Percentiles rank a stretch among this genome's conserved stretches.
Conservation (phyloP, 2,329 filamentous ascomycete species). For the Didymella pinodella region DNA sequence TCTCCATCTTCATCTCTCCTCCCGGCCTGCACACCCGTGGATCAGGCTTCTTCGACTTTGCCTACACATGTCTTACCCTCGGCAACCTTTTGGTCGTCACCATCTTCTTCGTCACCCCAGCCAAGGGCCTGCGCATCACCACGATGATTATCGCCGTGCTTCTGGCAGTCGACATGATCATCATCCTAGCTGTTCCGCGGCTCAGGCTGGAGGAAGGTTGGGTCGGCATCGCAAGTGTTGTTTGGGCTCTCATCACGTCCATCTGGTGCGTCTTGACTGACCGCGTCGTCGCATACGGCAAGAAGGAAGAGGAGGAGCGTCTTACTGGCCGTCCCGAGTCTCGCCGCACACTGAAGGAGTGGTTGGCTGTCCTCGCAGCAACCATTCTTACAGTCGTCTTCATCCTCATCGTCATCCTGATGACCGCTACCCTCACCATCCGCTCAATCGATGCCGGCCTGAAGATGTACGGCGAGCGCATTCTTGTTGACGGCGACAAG, state of each 20-base stretch:
- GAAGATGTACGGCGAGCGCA: constrained; percentile 74
- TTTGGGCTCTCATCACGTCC: constrained; percentile 82
- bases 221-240: constrained; percentile 84
- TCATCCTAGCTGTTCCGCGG: constrained; percentile 77
- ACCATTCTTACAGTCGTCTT: constrained; percentile 75
- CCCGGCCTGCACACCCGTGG: constrained; percentile 86
- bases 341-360: constrained; percentile 81
- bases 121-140: constrained; percentile 77
- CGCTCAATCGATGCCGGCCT: constrained; percentile 81
- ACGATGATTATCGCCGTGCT: constrained; percentile 72
- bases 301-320: constrained; percentile 89
- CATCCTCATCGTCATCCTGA: constrained; percentile 72
- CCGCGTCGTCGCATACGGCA: constrained; percentile 87
- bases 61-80: constrained; percentile 79
- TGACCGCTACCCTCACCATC: constrained; percentile 81
- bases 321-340: constrained; percentile 89
- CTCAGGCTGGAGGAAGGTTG: constrained; percentile 86
- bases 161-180: constrained; percentile 76
- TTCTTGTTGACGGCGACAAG: constrained; percentile 82
- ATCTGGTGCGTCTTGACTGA: constrained; percentile 82
- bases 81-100: constrained; percentile 78
- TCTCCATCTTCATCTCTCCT: constrained; percentile 89
- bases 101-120: constrained; percentile 87
- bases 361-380: constrained; percentile 79
- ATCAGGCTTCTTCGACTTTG: constrained; percentile 90